Percentiles rank a stretch among this genome's conserved stretches.
Evolutionary conservation across 495 filamentous ascomycete genomes (phyloP).

Genomic region (Gamarada debralockiae): DNA sequence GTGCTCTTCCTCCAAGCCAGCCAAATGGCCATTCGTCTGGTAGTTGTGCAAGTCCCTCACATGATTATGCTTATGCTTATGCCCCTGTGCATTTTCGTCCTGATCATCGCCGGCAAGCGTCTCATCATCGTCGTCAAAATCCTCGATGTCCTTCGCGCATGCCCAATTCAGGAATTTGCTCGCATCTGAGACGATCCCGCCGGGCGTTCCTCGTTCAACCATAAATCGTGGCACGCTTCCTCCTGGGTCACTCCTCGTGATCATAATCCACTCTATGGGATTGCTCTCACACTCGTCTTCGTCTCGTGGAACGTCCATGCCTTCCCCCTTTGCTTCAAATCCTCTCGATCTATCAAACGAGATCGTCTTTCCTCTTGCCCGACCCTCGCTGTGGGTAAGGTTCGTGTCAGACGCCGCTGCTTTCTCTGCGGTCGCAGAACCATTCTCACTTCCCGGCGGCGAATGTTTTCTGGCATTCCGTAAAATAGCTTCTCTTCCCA

Average conservation of each 20-base stretch:
- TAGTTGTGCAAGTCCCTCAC: conserved; percentile 23
- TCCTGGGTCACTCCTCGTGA: conserved; percentile 90
- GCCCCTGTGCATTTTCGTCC: conserved; percentile 10
- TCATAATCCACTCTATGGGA: conserved; percentile 90
- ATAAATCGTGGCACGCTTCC: conserved; percentile 91
- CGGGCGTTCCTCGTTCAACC: conserved; percentile 88
- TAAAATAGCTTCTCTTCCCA: conserved; percentile 22
- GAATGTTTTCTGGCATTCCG: conserved; percentile 21
- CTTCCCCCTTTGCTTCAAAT: conserved; percentile 38
- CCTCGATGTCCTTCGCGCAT: conserved; percentile 45
- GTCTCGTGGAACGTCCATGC: conserved; percentile 30
- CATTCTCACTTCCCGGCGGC: conserved; percentile 13
- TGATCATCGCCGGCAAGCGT: conserved; percentile 24
- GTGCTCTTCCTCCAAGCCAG: conserved; percentile 22
- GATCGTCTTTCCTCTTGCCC: conserved; percentile 43
- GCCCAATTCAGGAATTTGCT: conserved; percentile 87
- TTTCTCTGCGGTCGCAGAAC: conserved; percentile 1
- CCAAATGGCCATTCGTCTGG: conserved; percentile 33
- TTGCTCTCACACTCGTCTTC: conserved; percentile 52
- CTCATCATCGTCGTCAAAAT: conserved; percentile 35
- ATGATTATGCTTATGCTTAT: conserved; percentile 8
- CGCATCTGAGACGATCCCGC: conserved; percentile 77
- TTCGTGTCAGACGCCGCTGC: not conserved
- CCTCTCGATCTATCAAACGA: conserved; percentile 41
- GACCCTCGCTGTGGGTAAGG: not conserved